Conservation (phyloP, 2,329 filamentous ascomycete genomes). For the Tricladium varicosporioides region DNA sequence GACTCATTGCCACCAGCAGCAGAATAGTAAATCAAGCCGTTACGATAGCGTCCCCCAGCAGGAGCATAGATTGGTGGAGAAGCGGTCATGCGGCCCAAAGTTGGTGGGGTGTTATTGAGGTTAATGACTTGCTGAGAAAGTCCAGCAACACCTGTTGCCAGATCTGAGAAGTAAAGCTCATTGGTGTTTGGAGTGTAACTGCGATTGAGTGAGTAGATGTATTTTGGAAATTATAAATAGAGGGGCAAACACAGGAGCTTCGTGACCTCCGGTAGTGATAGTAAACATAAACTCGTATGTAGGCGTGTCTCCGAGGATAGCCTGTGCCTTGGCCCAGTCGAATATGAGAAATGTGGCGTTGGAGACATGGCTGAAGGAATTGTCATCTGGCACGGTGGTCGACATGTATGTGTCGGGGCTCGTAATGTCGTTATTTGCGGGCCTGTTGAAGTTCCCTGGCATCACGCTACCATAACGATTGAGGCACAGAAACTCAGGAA, state of each 20-base stretch:
- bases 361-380: background rate
- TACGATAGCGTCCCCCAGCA: conserved; percentile 32
- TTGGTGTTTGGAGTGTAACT: conserved; percentile 37
- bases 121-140: conserved; percentile 28
- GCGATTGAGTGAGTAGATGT: no score
- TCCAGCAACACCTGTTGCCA: conserved; percentile 37
- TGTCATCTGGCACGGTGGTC: background rate
- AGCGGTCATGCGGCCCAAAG: conserved; percentile 37
- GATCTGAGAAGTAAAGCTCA: conserved; percentile 37
- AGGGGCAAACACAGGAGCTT: conserved; percentile 41
- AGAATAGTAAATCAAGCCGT: conserved; percentile 37
- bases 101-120: conserved; percentile 24
- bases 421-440: no score
- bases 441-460: background rate
- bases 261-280: conserved; percentile 31
- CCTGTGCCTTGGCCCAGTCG: background rate
- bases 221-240: no score
- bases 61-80: conserved; percentile 42
- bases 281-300: background rate
- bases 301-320: background rate
- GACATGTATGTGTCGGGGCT: background rate
- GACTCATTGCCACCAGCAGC: conserved; percentile 27
- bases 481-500: background rate
- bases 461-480: background rate
- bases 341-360: background rate